These are phyloP conservation scores for Plasmodium blacklocki DNA, from an alignment of 169 alveolate genomes.

Conservation along the genomic window DNA sequence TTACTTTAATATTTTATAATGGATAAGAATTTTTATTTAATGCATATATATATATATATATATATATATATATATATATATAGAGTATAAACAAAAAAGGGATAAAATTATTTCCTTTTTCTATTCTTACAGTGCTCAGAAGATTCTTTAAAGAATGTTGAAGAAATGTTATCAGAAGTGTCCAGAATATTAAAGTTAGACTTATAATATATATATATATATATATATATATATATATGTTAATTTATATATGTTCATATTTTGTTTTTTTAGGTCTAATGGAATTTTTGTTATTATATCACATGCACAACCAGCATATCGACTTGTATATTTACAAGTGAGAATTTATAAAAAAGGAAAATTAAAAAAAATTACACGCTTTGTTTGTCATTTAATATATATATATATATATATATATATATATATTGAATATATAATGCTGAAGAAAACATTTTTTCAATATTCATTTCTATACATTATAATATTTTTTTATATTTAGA, in stretches of 20 bases:
- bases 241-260: background rate
- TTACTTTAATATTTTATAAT: no score
- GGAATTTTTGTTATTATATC: constrained; percentile 67
- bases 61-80: no score
- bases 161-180: constrained; percentile 70
- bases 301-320: constrained; percentile 75
- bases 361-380: background rate
- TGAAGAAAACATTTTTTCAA: background rate
- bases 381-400: background rate
- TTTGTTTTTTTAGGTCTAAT: constrained; percentile 32
- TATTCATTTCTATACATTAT: background rate
- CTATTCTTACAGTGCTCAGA: constrained; percentile 39
- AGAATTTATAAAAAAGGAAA: background rate
- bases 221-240: constrained; percentile 2
- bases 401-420: no score
- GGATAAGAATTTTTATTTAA: no score
- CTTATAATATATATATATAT: constrained; percentile 18
- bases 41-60: no score
- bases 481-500: constrained; percentile 5
- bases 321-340: constrained; percentile 70
- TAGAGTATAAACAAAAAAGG: background rate
- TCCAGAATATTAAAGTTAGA: constrained; percentile 63
- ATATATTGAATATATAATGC: background rate
- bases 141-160: constrained; percentile 56
- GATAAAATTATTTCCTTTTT: background rate